Evolutionary conservation across 2,329 filamentous ascomycete species (phyloP).

Genomic region (Emergomyces pasteurianus): DNA sequence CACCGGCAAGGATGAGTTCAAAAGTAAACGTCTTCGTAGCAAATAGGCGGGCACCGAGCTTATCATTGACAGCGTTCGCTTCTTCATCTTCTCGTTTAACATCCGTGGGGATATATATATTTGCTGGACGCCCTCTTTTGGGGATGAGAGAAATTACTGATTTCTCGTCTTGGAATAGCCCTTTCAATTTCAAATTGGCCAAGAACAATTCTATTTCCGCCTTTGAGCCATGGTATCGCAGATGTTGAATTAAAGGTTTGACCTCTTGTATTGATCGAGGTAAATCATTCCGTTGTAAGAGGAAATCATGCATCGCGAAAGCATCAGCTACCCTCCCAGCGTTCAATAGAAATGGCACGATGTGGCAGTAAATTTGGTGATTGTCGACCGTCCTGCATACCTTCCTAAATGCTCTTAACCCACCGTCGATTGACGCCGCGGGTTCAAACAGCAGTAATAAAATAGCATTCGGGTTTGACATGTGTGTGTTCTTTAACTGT

Average conservation of each 20-base stretch:
- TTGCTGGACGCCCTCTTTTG: not conserved
- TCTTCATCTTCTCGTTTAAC: constrained; percentile 1
- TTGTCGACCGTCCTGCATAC: constrained; percentile 30
- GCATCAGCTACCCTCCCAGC: constrained; percentile 28
- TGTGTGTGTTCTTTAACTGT: constrained; percentile 22
- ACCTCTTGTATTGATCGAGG: constrained; percentile 28
- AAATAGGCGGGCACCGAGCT: constrained; percentile 67
- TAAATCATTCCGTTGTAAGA: constrained; percentile 31
- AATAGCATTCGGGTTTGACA: constrained; percentile 21
- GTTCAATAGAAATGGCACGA: constrained; percentile 31
- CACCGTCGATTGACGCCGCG: constrained; percentile 13
- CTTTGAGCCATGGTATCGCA: constrained; percentile 20
- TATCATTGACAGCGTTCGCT: constrained; percentile 49
- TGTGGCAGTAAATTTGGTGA: constrained; percentile 32
- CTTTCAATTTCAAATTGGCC: constrained; percentile 4
- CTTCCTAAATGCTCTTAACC: constrained; percentile 26
- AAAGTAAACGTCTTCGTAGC: constrained; percentile 63
- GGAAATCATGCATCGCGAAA: constrained; percentile 35
- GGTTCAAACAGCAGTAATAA: constrained; percentile 17
- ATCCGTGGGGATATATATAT: not conserved
- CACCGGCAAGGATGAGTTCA: constrained; percentile 57
- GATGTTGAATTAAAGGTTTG: constrained; percentile 29
- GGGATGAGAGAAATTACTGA: not conserved
- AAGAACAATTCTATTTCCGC: constrained; percentile 6
- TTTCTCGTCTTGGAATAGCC: constrained; percentile 1